A percentile compares a stretch with the other conserved stretches of the same genome.
These are phyloP conservation scores for Aspergillus sp. DNA, from an alignment of 2,329 filamentous ascomycete genomes.

Conservation along the genomic window DNA sequence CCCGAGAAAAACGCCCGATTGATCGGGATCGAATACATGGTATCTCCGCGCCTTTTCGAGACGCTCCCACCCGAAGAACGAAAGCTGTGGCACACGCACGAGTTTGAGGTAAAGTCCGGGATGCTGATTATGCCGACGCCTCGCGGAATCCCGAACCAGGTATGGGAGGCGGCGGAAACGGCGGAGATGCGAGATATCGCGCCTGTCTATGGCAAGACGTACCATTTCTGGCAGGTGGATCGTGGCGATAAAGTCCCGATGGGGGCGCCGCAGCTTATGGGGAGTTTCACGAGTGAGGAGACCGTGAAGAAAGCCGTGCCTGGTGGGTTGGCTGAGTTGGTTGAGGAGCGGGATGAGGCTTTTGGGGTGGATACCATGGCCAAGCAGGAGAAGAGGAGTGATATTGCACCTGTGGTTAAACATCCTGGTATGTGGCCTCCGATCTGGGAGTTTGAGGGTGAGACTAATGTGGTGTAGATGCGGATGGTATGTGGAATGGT, in stretches of 20 bases:
- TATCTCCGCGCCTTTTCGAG: conserved; percentile 67
- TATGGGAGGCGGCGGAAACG: conserved; percentile 76
- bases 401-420: conserved; percentile 42
- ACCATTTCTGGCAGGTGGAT: conserved; percentile 85
- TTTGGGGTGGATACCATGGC: conserved; percentile 53
- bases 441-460: neutral
- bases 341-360: conserved; percentile 54
- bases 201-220: conserved; percentile 77
- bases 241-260: conserved; percentile 65
- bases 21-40: conserved; percentile 88
- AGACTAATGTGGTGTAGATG: conserved; percentile 26
- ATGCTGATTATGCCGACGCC: conserved; percentile 45
- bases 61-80: conserved; percentile 67
- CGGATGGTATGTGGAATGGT: conserved; percentile 32
- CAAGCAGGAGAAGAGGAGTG: conserved; percentile 55
- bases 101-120: conserved; percentile 48
- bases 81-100: conserved; percentile 75
- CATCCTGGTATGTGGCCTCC: conserved; percentile 35
- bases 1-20: conserved; percentile 66
- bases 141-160: conserved; percentile 48
- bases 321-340: conserved; percentile 34
- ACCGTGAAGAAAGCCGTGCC: conserved; percentile 24
- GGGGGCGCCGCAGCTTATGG: conserved; percentile 64
- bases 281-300: conserved; percentile 49
- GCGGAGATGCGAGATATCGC: conserved; percentile 77